Conservation (phyloP, 1,284 basidiomycete species). For the Pseudozyma tsukubaensis region DNA sequence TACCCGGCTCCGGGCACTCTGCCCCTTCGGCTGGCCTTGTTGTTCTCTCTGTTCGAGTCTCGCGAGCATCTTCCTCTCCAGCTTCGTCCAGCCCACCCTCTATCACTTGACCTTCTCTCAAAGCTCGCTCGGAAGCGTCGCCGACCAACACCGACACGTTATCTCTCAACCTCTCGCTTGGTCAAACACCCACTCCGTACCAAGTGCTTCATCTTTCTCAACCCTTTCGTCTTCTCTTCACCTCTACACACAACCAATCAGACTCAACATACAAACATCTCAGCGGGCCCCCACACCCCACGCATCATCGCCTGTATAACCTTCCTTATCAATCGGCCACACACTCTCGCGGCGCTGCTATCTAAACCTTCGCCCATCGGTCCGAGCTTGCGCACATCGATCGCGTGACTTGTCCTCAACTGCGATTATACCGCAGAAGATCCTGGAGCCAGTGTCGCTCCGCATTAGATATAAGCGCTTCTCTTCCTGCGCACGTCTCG, state of each 20-base stretch:
- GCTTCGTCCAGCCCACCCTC: background rate
- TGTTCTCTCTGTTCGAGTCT: background rate
- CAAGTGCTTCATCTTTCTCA: background rate
- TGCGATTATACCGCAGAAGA: constrained; percentile 1
- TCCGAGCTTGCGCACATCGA: background rate
- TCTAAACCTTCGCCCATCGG: background rate
- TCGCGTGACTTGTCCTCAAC: background rate
- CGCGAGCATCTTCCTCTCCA: background rate
- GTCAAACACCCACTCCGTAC: background rate
- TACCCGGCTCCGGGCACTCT: no score
- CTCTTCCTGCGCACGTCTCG: no score
- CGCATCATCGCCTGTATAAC: background rate
- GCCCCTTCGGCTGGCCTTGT: no score
- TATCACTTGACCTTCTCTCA: background rate
- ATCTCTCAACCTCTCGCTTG: background rate
- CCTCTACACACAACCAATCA: background rate
- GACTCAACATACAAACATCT: background rate
- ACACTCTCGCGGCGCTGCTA: background rate
- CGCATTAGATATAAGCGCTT: constrained; percentile 2
- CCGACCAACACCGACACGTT: constrained; percentile 27
- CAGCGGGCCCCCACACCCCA: background rate
- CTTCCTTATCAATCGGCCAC: background rate
- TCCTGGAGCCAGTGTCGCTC: background rate
- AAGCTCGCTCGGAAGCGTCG: constrained; percentile 19
- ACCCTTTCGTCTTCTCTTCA: background rate